phyloP scores from a whole-genome alignment of 108 stramenopile genomes.

The Nannochloropsis oceanica region DNA sequence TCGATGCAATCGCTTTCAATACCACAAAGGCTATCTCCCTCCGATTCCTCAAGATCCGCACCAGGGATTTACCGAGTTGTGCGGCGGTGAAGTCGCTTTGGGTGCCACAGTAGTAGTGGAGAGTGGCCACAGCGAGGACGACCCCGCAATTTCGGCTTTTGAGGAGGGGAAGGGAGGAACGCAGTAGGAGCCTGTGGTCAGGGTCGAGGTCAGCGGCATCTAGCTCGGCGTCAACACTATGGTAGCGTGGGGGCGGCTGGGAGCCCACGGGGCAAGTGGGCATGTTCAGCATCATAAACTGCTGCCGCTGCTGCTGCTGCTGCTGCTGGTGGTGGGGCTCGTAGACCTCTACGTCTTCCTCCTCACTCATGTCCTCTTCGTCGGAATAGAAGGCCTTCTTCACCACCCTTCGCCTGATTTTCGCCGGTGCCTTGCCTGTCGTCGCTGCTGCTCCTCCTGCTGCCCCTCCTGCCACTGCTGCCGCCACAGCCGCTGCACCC shows the following conservation, averaged over 20 bases:
- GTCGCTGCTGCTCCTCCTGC: neutral
- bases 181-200: constrained; percentile 73
- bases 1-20: constrained; percentile 65
- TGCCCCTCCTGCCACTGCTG: neutral
- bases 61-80: constrained; percentile 78
- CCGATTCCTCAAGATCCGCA: constrained; percentile 75
- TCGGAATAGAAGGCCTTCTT: constrained; percentile 89
- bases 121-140: constrained; percentile 75
- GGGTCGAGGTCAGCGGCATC: constrained; percentile 54
- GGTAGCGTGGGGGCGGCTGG: neutral
- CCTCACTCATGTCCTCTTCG: constrained; percentile 78
- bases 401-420: constrained; percentile 60
- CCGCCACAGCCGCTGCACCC: neutral
- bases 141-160: constrained; percentile 85
- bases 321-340: neutral
- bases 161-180: constrained; percentile 67
- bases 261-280: neutral
- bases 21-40: constrained; percentile 95
- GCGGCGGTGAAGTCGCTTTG: constrained; percentile 40
- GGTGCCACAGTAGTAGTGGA: constrained; percentile 84
- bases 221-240: constrained; percentile 38
- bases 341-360: constrained; percentile 50
- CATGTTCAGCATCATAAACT: neutral
- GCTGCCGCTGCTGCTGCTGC: neutral
- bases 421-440: neutral